Evolutionary conservation across 495 filamentous ascomycete genomes (phyloP).

Genomic region (Podospora bellae-mahoneyi): DNA sequence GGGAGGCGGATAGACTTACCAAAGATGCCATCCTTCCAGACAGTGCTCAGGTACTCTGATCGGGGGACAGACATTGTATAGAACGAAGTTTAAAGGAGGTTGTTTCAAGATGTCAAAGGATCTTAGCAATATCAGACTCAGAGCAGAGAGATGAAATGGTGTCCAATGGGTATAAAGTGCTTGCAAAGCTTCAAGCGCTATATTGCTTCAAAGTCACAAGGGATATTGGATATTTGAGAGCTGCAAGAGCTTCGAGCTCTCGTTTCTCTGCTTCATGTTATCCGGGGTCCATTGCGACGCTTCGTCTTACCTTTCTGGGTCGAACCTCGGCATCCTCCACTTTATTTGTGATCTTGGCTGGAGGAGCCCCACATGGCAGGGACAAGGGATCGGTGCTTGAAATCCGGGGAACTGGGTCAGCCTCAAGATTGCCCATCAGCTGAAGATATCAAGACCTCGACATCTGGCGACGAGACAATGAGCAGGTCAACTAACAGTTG

Average conservation of each 20-base stretch:
- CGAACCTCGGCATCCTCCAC: conserved; percentile 5
- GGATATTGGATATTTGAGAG: neutral
- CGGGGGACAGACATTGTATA: conserved; percentile 61
- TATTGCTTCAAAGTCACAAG: neutral
- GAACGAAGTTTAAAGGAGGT: neutral
- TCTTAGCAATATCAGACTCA: neutral
- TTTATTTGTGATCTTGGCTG: neutral
- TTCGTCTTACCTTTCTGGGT: neutral
- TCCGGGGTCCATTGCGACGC: neutral
- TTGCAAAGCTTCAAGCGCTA: neutral
- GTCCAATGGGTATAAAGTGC: too few species aligned
- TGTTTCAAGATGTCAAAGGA: neutral
- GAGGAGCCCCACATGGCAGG: neutral
- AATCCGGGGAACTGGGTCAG: neutral
- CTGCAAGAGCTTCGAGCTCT: neutral
- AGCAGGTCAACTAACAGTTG: too few species aligned
- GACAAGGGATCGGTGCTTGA: neutral
- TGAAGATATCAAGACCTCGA: neutral
- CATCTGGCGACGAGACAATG: neutral
- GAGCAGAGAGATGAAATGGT: neutral
- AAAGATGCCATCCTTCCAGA: conserved; percentile 85
- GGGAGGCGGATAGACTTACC: conserved; percentile 39
- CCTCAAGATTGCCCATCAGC: neutral
- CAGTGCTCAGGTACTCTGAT: conserved; percentile 70
- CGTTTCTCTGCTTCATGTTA: conserved; percentile 5